Base-by-base conservation (phyloP, 2,329 filamentous ascomycete genomes). In the Chaetomiaceae sp. region DNA sequence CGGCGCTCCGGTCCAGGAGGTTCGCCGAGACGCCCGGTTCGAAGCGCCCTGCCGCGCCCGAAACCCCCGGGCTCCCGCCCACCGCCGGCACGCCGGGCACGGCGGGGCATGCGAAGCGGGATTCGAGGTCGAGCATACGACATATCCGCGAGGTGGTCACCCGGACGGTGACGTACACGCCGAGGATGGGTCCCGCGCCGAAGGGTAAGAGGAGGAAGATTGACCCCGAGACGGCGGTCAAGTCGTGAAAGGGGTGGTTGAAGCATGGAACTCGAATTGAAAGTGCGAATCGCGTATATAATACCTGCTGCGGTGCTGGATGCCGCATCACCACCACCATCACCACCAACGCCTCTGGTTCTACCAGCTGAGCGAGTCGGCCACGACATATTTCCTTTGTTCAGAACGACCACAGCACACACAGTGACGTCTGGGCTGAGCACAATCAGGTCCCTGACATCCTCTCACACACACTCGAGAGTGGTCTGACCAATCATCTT, bases 151-250 rank as follows among this genome's bases (percentile, higher is more conserved):
- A 96, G 65, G 88, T 96, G 4, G 86, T 96, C 43, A 96, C 90
- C n/a, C 79, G 89, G 57, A 96, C 89, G 14, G 87, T 95, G 49
- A 95, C 88, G 33, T 95, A 94, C 67, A 95, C 87, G 63, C 85
- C 81, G 51, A 75, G 83, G 55, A 87, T 97, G 70, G 86, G 89
- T 55, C 87, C 90, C 19, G 88, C 90, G 30, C 91, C 89, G 7
- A 90, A 90, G 66, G 90, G 90, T 54, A 97, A 96, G 77, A 81
- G 89, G 70, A 84, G 90, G 70, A 94, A 88, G 73, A 65, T 74
- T 39, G 72, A 76, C 54, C 34, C 53, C 20, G 57, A 60, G 27
- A 57, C 58, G 15, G 52, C 56, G 2, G 53, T 56, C 30, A 51
- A 58, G 44, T 57, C 56, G 37, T 60, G 52, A 58, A 36, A 20